These are phyloP conservation scores for Monosporascus sp. DNA, from an alignment of 2,329 filamentous ascomycete genomes.

Conservation along the genomic window DNA sequence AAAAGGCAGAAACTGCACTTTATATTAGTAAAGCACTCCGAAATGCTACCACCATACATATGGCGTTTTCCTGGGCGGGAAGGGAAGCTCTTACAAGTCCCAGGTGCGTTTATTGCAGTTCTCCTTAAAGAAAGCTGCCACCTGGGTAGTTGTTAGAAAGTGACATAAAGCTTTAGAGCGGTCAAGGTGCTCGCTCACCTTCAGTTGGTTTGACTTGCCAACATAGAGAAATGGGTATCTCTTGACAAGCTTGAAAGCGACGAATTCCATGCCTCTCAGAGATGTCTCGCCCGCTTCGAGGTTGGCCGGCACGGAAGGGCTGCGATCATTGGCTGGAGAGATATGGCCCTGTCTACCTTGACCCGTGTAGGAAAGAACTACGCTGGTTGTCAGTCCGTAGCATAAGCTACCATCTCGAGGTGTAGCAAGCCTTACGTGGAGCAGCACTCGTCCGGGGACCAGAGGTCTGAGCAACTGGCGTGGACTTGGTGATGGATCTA, in stretches of 20 bases:
- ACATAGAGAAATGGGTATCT: slow-evolving; percentile 58
- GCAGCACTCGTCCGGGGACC: too few species aligned
- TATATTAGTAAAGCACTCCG: not conserved
- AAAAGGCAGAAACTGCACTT: slow-evolving; percentile 52
- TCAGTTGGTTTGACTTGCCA: slow-evolving; percentile 45
- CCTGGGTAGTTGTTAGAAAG: slow-evolving; percentile 24
- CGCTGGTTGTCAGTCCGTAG: not conserved
- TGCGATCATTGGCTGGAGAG: not conserved
- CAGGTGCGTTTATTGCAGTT: slow-evolving; percentile 57
- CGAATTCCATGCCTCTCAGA: slow-evolving; percentile 29
- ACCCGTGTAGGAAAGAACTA: not conserved
- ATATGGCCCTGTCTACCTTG: not conserved
- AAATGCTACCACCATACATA: not conserved
- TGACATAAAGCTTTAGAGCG: not conserved
- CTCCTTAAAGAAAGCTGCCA: slow-evolving; percentile 47
- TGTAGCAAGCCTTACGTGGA: not conserved
- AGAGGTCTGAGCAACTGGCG: too few species aligned
- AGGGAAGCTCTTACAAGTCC: slow-evolving; percentile 62
- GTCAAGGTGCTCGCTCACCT: slow-evolving; percentile 28
- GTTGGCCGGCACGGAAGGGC: slow-evolving; percentile 3
- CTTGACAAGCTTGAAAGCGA: slow-evolving; percentile 47
- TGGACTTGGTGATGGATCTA: too few species aligned
- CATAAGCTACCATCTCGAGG: too few species aligned
- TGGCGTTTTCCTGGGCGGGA: not conserved
- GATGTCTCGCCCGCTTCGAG: slow-evolving; percentile 23